Base-by-base conservation (phyloP, 805 yeast genomes). In the Wickerhamiella spandovensis region DNA sequence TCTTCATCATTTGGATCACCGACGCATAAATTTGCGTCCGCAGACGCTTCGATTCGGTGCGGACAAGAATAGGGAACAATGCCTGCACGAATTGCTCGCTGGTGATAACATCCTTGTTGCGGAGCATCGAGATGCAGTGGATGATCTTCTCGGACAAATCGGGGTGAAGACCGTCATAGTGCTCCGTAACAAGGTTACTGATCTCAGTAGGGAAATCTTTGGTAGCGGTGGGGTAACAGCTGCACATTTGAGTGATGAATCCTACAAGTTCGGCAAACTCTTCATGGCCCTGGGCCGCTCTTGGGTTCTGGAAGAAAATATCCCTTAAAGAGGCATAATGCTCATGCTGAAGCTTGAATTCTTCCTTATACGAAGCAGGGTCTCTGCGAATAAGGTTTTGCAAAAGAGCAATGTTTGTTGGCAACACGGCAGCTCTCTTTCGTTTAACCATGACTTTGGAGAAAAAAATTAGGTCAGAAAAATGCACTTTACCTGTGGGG, bases 311-410 rank as follows among this genome's bases (percentile, higher is more conserved):
- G 64, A 87, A 70, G 61, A 84, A 86, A 52, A 92, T 84, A 60
- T 90, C 97, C 65, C 95, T 73, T 52, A 88, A 69, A 2, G 97
- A 84, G 63, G 83, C 88, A 67, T 92, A 92, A 65, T 92, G 97
- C 48, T 92, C 78, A 64, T 82, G 87, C 64, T 92, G 98, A 60
- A 88, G 92, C 39, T 83, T 66, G 66, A 92, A 92, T 66, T 92
- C 99, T 67, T 92, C 98, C 53, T 79, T 79, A 64, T 92, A 92
- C 0, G 97, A 89, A 58, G 77, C 84, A 1, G 98, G 97, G 65
- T 92, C 98, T 60, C 97, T 75, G 58, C 89, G 82, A 9, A 92
- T 95, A 56, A 92, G 73, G 65, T 92, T 92, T 69, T 92, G 98
- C 53, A 92, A 69, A 54, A 90, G 71, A 38, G 94, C 89, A 63